Evolutionary conservation across 495 filamentous ascomycete species (phyloP).

Genomic region (Tuber magnatum): DNA sequence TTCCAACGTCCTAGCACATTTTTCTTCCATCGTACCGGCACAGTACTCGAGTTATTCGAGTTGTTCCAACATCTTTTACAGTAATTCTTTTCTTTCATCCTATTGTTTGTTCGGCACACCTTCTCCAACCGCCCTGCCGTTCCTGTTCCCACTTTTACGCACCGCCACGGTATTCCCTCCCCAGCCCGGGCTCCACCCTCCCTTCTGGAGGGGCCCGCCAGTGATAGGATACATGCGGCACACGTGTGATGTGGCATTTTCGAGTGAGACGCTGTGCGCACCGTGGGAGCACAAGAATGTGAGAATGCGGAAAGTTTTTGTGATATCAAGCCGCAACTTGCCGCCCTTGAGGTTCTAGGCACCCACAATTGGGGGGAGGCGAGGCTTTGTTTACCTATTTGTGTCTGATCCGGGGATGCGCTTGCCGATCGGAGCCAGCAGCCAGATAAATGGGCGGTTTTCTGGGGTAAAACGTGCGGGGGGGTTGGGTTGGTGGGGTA

Average conservation of each 20-base stretch:
- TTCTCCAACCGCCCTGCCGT: too few relatives aligned
- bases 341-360: not conserved
- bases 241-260: not conserved
- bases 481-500: not conserved
- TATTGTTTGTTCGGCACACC: too few relatives aligned
- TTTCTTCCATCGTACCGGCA: too few relatives aligned
- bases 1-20: too few relatives aligned
- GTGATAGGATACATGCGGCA: not conserved
- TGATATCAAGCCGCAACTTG: not conserved
- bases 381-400: not conserved
- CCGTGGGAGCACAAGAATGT: not conserved
- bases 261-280: not conserved
- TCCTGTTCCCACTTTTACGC: too few relatives aligned
- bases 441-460: not conserved
- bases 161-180: too few relatives aligned
- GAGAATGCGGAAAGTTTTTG: not conserved
- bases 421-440: not conserved
- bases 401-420: not conserved
- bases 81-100: too few relatives aligned
- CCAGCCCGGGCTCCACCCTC: not conserved
- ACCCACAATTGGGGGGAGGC: not conserved
- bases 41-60: too few relatives aligned
- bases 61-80: too few relatives aligned
- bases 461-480: not conserved
- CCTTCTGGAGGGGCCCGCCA: not conserved